phyloP scores from a whole-genome alignment of 257 asterid species.

The Euphrasia confusa region DNA sequence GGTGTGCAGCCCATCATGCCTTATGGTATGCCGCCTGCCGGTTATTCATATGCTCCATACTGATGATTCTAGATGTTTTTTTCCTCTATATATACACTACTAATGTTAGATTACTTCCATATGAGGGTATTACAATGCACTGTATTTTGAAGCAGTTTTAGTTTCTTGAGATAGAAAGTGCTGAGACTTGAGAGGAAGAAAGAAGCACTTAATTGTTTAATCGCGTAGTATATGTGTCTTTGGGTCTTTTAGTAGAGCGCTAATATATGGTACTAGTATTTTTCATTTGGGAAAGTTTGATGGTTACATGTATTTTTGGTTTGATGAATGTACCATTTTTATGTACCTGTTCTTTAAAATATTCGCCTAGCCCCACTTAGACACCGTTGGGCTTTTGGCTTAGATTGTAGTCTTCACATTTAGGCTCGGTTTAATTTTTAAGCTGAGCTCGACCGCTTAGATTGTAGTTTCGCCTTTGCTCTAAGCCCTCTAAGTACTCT shows the following conservation, averaged over 20 bases:
- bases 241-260: constrained; percentile 21
- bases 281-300: neutral
- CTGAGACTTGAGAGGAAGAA: neutral
- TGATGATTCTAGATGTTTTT: constrained; percentile 27
- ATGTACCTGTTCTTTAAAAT: too few relatives aligned
- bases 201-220: constrained; percentile 20
- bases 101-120: constrained; percentile 25
- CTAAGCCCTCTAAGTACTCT: too few relatives aligned
- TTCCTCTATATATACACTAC: constrained; percentile 18
- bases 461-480: too few relatives aligned
- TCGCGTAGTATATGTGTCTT: constrained; percentile 25
- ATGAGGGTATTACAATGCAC: constrained; percentile 20
- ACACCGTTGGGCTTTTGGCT: too few relatives aligned
- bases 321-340: neutral
- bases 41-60: constrained; percentile 55
- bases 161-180: constrained; percentile 31
- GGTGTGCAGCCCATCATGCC: constrained; percentile 57
- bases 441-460: too few relatives aligned
- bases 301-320: neutral
- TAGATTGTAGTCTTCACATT: too few relatives aligned
- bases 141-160: constrained; percentile 39
- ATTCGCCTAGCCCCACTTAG: too few relatives aligned
- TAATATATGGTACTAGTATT: too few relatives aligned
- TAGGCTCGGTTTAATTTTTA: too few relatives aligned
- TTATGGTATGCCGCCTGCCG: constrained; percentile 62